Evolutionary conservation across 2,329 filamentous ascomycete genomes (phyloP).

Genomic region (Aspergillus fructus): DNA sequence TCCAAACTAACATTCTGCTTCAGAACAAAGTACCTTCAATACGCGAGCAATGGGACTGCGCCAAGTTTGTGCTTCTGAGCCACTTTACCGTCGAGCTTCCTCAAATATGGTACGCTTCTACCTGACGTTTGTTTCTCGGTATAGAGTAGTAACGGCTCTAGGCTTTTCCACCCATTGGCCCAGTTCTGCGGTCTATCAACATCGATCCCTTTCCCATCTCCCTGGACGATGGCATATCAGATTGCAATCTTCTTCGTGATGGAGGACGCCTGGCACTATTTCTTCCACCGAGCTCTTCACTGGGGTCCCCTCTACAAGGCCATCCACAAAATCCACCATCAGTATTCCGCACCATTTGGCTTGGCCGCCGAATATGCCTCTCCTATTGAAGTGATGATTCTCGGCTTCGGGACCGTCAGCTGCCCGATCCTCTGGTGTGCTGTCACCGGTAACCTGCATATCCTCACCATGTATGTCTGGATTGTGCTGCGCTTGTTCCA

Average conservation of each 20-base stretch:
- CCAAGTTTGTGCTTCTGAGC: constrained; percentile 84
- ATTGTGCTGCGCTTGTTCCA: constrained; percentile 92
- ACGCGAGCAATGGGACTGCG: constrained; percentile 92
- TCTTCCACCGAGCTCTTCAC: constrained; percentile 88
- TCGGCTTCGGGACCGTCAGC: constrained; percentile 83
- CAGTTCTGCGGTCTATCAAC: constrained; percentile 88
- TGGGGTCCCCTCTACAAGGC: constrained; percentile 93
- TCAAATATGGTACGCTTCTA: constrained; percentile 72
- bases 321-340: constrained; percentile 99
- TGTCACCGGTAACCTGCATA: constrained; percentile 82
- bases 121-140: too few species aligned
- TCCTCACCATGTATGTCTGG: constrained; percentile 97
- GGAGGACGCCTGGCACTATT: constrained; percentile 99
- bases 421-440: constrained; percentile 80
- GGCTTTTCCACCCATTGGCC: constrained; percentile 93
- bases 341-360: constrained; percentile 96
- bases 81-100: constrained; percentile 98
- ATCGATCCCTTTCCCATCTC: constrained; percentile 81
- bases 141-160: constrained; percentile 19
- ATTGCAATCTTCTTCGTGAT: constrained; percentile 92
- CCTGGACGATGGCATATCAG: constrained; percentile 85
- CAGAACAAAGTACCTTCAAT: constrained; percentile 84
- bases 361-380: constrained; percentile 96
- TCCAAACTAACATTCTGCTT: background rate
- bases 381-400: constrained; percentile 92